These are phyloP conservation scores for Hygrophila difformis DNA, from an alignment of 257 asterid genomes.

Conservation along the genomic window DNA sequence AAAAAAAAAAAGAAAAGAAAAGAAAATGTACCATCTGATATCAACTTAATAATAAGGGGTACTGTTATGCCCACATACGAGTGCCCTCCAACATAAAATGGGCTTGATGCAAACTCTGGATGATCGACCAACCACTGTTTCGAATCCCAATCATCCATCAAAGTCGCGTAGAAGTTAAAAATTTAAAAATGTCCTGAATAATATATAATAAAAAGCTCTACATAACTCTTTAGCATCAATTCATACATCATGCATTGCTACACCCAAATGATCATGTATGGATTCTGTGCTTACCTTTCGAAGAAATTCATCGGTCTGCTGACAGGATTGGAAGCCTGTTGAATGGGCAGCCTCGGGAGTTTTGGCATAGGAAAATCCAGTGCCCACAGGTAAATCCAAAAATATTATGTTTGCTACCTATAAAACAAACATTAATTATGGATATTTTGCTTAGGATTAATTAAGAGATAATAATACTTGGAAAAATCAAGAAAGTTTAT, in stretches of 20 bases:
- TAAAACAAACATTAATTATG: too few species aligned
- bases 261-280: background rate
- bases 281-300: conserved; percentile 16
- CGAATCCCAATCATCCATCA: background rate
- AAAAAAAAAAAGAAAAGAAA: too few species aligned
- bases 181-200: too few species aligned
- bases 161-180: too few species aligned
- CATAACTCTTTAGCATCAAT: too few species aligned
- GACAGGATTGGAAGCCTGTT: conserved; percentile 20
- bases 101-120: conserved; percentile 25
- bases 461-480: background rate
- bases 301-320: conserved; percentile 25
- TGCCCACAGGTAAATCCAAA: conserved; percentile 30
- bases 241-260: background rate
- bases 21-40: conserved; percentile 22
- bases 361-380: conserved; percentile 35
- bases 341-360: conserved; percentile 19
- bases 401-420: conserved; percentile 31
- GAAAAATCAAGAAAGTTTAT: background rate
- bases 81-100: conserved; percentile 34
- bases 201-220: background rate
- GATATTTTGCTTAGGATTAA: background rate
- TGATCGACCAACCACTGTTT: conserved; percentile 29
- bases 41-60: conserved; percentile 24
- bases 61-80: conserved; percentile 27